Percentiles rank a stretch among this genome's conserved stretches.
phyloP scores from a whole-genome alignment of 2,329 filamentous ascomycete species.

The Acephala macrosclerotiorum region DNA sequence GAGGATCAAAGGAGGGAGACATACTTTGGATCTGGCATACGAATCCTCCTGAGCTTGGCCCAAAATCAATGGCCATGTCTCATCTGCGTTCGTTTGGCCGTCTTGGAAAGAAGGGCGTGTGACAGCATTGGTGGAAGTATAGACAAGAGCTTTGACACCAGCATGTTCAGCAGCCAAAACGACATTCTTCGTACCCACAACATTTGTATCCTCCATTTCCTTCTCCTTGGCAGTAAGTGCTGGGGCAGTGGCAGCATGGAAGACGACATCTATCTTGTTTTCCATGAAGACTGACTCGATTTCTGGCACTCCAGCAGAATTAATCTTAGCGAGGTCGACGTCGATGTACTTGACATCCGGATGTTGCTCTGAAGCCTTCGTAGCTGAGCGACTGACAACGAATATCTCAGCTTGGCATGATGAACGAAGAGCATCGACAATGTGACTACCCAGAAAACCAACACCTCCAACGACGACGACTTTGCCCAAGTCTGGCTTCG shows the following conservation, averaged over 20 bases:
- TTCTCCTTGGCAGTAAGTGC: neutral
- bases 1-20: neutral
- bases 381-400: neutral
- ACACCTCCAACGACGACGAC: slow-evolving; percentile 11
- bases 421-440: slow-evolving; percentile 8
- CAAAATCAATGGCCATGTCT: slow-evolving; percentile 8
- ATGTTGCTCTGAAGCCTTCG: neutral
- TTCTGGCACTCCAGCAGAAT: neutral
- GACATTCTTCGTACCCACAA: slow-evolving; percentile 7
- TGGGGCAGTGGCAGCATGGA: slow-evolving; percentile 4
- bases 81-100: neutral
- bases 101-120: neutral
- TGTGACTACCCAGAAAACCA: slow-evolving; percentile 14
- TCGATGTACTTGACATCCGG: slow-evolving; percentile 9
- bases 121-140: neutral
- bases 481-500: slow-evolving; percentile 7
- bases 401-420: slow-evolving; percentile 4
- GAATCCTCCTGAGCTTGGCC: neutral
- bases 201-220: slow-evolving; percentile 4
- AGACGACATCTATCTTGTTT: slow-evolving; percentile 5
- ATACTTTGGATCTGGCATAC: slow-evolving; percentile 11
- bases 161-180: slow-evolving; percentile 1
- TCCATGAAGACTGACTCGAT: neutral
- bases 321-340: slow-evolving; percentile 1
- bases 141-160: slow-evolving; percentile 10